phyloP scores from a whole-genome alignment of 805 yeast species.

The Nakazawaea holstii region DNA sequence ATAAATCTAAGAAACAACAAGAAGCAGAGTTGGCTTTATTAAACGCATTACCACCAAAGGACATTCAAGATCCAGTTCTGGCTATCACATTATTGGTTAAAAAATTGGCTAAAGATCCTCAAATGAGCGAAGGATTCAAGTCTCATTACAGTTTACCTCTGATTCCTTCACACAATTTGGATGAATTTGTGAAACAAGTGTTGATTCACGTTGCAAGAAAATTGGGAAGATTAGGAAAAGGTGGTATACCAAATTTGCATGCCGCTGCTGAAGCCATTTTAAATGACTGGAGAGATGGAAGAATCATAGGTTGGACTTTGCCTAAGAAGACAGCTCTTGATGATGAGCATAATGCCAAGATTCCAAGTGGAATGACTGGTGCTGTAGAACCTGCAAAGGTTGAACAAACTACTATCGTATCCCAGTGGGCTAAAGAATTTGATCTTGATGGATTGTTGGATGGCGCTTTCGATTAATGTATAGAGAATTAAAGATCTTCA shows the following conservation, averaged over 20 bases:
- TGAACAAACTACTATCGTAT: conserved; percentile 76
- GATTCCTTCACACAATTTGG: conserved; percentile 62
- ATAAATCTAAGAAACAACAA: conserved; percentile 54
- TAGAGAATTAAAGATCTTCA: not conserved
- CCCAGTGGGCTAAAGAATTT: conserved; percentile 89
- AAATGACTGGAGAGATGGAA: conserved; percentile 97
- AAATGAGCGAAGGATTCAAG: conserved; percentile 73
- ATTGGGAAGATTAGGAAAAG: conserved; percentile 86
- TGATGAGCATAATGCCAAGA: conserved; percentile 34
- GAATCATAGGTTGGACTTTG: conserved; percentile 84
- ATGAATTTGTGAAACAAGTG: conserved; percentile 78
- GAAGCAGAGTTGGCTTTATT: conserved; percentile 86
- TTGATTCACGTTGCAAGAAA: conserved; percentile 90
- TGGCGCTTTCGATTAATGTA: conserved; percentile 13
- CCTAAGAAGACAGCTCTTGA: conserved; percentile 46
- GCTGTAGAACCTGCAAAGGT: conserved; percentile 36
- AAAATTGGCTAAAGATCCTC: conserved; percentile 65
- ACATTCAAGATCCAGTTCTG: conserved; percentile 75
- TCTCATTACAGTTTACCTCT: conserved; percentile 76
- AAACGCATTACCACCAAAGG: conserved; percentile 86
- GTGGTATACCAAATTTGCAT: conserved; percentile 87
- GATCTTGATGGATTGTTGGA: conserved; percentile 79
- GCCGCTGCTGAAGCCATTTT: conserved; percentile 79
- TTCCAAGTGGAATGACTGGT: conserved; percentile 28
- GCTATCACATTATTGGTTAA: conserved; percentile 75